Conservation (phyloP, 495 filamentous ascomycete genomes). For the Choiromyces venosus region DNA sequence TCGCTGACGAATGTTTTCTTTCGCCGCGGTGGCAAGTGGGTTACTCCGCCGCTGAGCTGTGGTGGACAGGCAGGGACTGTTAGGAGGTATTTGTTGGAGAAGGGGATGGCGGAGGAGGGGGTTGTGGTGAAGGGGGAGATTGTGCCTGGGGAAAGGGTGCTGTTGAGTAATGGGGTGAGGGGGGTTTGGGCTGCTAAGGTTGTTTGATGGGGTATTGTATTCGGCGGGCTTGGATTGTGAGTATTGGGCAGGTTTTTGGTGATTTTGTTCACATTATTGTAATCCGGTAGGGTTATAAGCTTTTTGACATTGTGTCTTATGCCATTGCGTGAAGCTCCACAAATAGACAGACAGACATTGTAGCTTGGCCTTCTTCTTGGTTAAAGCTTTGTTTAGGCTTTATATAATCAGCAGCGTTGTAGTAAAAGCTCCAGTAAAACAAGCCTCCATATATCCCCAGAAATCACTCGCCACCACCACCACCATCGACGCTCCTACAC, state of each 20-base stretch:
- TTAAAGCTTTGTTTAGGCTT: too few species aligned
- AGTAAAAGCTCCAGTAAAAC: too few species aligned
- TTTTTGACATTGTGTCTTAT: too few species aligned
- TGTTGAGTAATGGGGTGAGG: slow-evolving; percentile 40
- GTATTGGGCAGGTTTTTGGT: background rate
- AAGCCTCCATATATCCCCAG: too few species aligned
- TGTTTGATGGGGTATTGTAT: background rate
- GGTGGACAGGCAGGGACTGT: slow-evolving; percentile 81
- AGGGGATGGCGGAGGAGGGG: slow-evolving; percentile 43
- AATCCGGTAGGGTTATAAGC: too few species aligned
- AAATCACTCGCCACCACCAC: too few species aligned
- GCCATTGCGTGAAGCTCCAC: too few species aligned
- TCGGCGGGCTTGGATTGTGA: background rate
- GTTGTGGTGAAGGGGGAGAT: slow-evolving; percentile 15
- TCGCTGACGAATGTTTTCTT: slow-evolving; percentile 71
- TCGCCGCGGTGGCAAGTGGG: slow-evolving; percentile 60
- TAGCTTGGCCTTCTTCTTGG: too few species aligned
- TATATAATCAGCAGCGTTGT: too few species aligned
- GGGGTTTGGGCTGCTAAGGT: slow-evolving; percentile 34
- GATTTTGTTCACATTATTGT: background rate
- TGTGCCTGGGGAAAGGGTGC: slow-evolving; percentile 23
- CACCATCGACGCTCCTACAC: too few species aligned
- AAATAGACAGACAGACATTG: too few species aligned
- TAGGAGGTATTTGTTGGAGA: slow-evolving; percentile 70
- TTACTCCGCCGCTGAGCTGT: slow-evolving; percentile 57